Percentiles rank a stretch among this genome's conserved stretches.
Evolutionary conservation across 1,284 basidiomycete species (phyloP).

Genomic region (Apiotrichum laibachii): DNA sequence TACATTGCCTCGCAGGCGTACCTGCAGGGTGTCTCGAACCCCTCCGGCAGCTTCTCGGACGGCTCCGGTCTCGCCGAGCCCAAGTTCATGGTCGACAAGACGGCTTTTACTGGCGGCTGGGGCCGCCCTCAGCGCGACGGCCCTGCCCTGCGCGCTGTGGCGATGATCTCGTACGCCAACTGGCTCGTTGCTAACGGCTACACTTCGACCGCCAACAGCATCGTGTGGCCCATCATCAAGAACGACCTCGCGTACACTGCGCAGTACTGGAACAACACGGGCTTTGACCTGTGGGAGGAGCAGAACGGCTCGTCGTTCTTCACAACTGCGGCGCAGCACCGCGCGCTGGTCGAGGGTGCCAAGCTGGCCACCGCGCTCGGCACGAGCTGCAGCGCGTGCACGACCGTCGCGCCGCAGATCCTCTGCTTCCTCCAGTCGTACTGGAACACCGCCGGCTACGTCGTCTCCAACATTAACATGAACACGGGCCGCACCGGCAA

Average conservation of each 20-base stretch:
- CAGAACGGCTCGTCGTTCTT: conserved; percentile 17
- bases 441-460: conserved; percentile 1
- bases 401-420: background rate
- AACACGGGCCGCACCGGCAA: conserved; percentile 31
- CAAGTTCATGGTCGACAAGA: conserved; percentile 54
- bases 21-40: conserved; percentile 51
- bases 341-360: conserved; percentile 48
- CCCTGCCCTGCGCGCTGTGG: conserved; percentile 53
- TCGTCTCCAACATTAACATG: background rate
- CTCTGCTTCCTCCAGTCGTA: conserved; percentile 14
- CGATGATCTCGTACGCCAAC: conserved; percentile 52
- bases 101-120: conserved; percentile 50
- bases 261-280: conserved; percentile 40
- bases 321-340: conserved; percentile 26
- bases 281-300: conserved; percentile 53
- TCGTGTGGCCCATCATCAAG: conserved; percentile 46
- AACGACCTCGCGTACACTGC: conserved; percentile 56
- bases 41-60: conserved; percentile 49
- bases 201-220: background rate
- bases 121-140: conserved; percentile 56
- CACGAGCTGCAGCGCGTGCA: background rate
- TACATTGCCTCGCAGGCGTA: conserved; percentile 42
- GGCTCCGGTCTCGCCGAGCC: conserved; percentile 56
- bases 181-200: conserved; percentile 47
- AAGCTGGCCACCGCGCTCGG: conserved; percentile 41